These are phyloP conservation scores for Apiotrichum mycotoxinovorans DNA, from an alignment of 1,284 basidiomycete species.

Conservation along the genomic window DNA sequence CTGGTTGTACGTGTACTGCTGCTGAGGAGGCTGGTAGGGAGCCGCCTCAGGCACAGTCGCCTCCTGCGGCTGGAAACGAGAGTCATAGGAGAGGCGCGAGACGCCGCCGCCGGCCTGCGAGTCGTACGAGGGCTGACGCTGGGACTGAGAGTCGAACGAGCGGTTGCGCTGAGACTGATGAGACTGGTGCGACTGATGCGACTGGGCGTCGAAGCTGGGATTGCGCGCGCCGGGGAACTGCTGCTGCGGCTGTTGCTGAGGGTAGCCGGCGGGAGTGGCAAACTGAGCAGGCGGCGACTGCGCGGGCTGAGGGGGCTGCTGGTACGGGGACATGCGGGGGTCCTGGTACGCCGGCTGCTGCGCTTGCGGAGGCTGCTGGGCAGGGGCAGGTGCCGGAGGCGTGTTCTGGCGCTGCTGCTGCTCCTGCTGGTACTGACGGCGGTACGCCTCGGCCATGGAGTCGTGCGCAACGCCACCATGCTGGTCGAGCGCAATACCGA, in stretches of 20 bases:
- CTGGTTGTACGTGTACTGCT: slow-evolving; percentile 2
- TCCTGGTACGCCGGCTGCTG: slow-evolving; percentile 11
- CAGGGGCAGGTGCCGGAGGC: slow-evolving; percentile 25
- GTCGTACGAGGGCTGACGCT: slow-evolving; percentile 2
- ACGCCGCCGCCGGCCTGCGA: background rate
- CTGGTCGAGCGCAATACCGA: slow-evolving; percentile 75
- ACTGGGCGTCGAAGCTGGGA: background rate
- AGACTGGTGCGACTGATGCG: background rate
- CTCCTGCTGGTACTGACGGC: slow-evolving; percentile 44
- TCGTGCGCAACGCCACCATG: slow-evolving; percentile 74
- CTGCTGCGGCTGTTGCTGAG: slow-evolving; percentile 29
- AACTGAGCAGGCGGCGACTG: slow-evolving; percentile 8
- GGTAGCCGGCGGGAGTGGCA: background rate
- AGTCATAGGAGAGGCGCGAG: background rate
- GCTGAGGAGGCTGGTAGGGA: slow-evolving; percentile 1
- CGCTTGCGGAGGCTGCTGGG: slow-evolving; percentile 22
- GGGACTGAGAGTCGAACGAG: background rate
- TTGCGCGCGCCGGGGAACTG: slow-evolving; percentile 19
- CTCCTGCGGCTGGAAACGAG: slow-evolving; percentile 1
- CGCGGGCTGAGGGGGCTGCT: slow-evolving; percentile 2
- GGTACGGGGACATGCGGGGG: background rate
- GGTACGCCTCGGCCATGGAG: slow-evolving; percentile 63
- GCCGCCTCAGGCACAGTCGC: slow-evolving; percentile 2
- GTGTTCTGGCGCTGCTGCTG: slow-evolving; percentile 34
- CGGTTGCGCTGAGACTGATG: background rate